These are phyloP conservation scores for Rhizopogon vulgaris DNA, from an alignment of 768 basidiomycete species.

Conservation along the genomic window DNA sequence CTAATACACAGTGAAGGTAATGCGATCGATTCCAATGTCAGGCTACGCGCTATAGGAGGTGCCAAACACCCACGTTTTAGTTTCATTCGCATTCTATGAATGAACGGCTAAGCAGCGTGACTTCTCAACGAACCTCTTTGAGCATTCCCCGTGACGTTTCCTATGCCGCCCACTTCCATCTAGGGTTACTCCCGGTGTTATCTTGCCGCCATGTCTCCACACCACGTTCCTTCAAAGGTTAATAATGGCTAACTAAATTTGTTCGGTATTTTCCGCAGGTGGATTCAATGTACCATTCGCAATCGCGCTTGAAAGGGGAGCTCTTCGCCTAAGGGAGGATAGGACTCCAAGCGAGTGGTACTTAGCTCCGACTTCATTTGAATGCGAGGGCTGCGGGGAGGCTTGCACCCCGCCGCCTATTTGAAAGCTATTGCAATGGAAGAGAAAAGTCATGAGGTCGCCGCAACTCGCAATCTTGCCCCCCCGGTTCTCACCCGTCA, in stretches of 20 bases:
- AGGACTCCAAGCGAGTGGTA: background rate
- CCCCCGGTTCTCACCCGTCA: too few relatives aligned
- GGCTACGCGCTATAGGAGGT: background rate
- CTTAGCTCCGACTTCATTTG: too few relatives aligned
- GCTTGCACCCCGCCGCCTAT: background rate
- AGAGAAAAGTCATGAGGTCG: background rate
- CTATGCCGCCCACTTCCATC: slow-evolving; percentile 7
- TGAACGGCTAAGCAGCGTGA: background rate
- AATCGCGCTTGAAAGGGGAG: background rate
- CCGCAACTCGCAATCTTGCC: background rate
- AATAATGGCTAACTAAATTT: slow-evolving; percentile 11
- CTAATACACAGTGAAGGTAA: background rate
- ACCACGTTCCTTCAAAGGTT: slow-evolving; percentile 27
- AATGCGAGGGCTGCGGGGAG: background rate
- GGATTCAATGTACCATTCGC: background rate
- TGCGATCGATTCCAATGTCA: too few relatives aligned
- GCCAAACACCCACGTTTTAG: background rate
- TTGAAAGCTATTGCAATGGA: background rate
- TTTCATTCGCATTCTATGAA: background rate
- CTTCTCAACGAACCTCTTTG: background rate
- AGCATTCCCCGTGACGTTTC: background rate
- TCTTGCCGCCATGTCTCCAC: slow-evolving; percentile 19
- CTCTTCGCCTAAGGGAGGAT: background rate
- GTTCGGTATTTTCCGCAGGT: slow-evolving; percentile 16
- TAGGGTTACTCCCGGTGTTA: slow-evolving; percentile 14